Base-by-base conservation (phyloP, 108 stramenopile genomes). In the Skeletonema menzelii region DNA sequence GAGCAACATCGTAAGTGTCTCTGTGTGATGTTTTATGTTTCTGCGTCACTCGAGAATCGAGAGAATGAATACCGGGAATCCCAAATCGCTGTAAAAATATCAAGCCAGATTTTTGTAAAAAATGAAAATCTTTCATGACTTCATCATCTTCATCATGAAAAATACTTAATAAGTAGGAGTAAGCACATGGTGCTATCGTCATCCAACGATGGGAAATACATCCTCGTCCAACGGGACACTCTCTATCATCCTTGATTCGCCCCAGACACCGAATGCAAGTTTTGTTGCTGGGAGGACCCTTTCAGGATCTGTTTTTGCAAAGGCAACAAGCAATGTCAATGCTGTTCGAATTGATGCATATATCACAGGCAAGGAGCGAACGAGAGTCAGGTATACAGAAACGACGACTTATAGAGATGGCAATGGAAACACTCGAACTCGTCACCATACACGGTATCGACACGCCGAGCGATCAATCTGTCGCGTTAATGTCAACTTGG, bases 341-440 rank as follows among this genome's bases (percentile, higher is more conserved):
- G 0, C 22, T 24, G 49, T 53, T 7, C 22, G 49, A 20, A 17
- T 63, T 20, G 34, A 35, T 12, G 62, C 62, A 20, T 63, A 63
- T 24, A 34, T 63, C 4, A 37, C 62, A 1, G 62, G 62, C 15
- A 63, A 63, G 62, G 62, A 63, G 37, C 62, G 62, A 40, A 63
- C 35, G 2, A 27, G 62, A 8, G 62, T 63, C 2, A 17, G 62
- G 15, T 63, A 63, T 38, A 35, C 38, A 5, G 62, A 31, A 38
- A 38, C 62, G 12, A 0, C 20, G n/a, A 42, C 35, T 0, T 8
- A 35, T 5, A 10, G n/a, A 2, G 19, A 63, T 30, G 17, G 17
- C n/a, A 34, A 63, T 24, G 64, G 64, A 0, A 22, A 22, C 7
- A 24, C 0, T 49, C 47, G 8, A 7, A 53, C 49, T 0, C 49